Conservation (phyloP, 768 basidiomycete genomes). For the Inosperma sp. region DNA sequence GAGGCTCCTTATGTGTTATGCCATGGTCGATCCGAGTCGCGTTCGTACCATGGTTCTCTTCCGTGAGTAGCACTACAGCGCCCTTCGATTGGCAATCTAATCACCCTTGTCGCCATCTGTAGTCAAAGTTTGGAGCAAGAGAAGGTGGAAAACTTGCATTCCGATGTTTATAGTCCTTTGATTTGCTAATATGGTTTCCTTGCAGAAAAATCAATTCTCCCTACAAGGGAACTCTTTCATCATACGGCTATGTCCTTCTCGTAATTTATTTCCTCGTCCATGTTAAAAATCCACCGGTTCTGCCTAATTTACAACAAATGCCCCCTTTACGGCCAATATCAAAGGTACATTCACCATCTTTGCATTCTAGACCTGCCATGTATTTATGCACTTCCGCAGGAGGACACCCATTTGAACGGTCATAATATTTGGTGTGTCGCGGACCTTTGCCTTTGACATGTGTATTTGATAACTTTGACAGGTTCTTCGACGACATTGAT, state of each 20-base stretch:
- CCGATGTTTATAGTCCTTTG: neutral
- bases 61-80: slow-evolving; percentile 55
- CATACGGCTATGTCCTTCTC: slow-evolving; percentile 96
- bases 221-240: slow-evolving; percentile 93
- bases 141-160: slow-evolving; percentile 50
- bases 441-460: neutral
- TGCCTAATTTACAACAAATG: slow-evolving; percentile 95
- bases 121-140: slow-evolving; percentile 99
- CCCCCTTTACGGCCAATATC: slow-evolving; percentile 85
- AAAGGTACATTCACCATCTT: slow-evolving; percentile 41
- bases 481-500: slow-evolving; percentile 98
- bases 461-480: slow-evolving; percentile 27
- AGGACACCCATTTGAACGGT: slow-evolving; percentile 74
- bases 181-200: slow-evolving; percentile 1
- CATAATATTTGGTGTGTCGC: slow-evolving; percentile 70
- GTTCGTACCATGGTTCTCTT: slow-evolving; percentile 94
- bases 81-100: slow-evolving; percentile 15
- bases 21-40: slow-evolving; percentile 91
- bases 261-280: slow-evolving; percentile 98
- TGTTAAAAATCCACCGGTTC: slow-evolving; percentile 93
- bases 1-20: slow-evolving; percentile 92
- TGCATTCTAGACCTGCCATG: slow-evolving; percentile 1
- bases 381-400: slow-evolving; percentile 38
- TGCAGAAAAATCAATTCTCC: slow-evolving; percentile 95
- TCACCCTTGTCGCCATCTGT: slow-evolving; percentile 9